A percentile compares a stretch with the other conserved stretches of the same genome.
Evolutionary conservation across 345 rosid genomes (phyloP).

Genomic region (Populus simonii): DNA sequence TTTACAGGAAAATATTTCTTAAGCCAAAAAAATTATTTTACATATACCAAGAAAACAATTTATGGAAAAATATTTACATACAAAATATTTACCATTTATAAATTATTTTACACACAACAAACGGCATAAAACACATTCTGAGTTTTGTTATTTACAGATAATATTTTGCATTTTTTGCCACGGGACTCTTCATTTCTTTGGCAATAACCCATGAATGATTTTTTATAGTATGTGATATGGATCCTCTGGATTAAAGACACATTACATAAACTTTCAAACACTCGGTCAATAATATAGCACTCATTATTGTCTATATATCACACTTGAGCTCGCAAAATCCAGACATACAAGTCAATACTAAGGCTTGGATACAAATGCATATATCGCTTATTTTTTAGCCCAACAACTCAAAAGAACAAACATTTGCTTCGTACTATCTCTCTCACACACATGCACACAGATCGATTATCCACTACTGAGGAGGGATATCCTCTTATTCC

Average conservation of each 20-base stretch:
- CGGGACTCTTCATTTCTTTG: neutral
- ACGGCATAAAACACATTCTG: neutral
- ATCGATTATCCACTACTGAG: neutral
- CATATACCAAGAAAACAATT: too few relatives aligned
- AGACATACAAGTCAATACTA: neutral
- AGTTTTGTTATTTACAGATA: neutral
- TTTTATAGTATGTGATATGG: neutral
- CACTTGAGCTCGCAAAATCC: neutral
- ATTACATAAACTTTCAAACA: neutral
- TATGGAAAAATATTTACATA: too few relatives aligned
- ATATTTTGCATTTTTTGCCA: neutral
- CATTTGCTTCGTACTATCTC: neutral
- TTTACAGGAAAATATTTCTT: too few relatives aligned
- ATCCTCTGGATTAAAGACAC: neutral
- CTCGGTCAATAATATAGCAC: neutral
- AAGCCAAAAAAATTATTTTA: too few relatives aligned
- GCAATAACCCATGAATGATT: neutral
- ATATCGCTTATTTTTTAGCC: neutral
- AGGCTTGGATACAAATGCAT: neutral
- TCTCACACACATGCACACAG: neutral
- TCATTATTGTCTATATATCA: neutral
- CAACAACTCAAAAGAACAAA: neutral
- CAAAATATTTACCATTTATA: too few relatives aligned
- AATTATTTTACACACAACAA: too few relatives aligned
- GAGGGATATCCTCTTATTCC: neutral